Evolutionary conservation across 2,329 filamentous ascomycete genomes (phyloP).

Genomic region (Exserohilum turcica): DNA sequence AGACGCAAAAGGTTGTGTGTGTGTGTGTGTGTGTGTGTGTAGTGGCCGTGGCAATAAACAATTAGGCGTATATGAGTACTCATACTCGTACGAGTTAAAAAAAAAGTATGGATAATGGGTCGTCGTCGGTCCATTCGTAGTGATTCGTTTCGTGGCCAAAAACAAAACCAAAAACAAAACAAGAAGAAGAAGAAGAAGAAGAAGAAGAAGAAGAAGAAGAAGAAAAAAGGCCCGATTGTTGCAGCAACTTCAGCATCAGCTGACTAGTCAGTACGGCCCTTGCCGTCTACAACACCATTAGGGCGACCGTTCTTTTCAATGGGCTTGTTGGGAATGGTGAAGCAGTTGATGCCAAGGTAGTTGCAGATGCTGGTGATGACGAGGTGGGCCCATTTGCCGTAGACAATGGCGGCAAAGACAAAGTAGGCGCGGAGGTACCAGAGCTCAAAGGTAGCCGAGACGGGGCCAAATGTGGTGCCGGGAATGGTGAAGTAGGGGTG

Average conservation of each 20-base stretch:
- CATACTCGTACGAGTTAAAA: too few species aligned
- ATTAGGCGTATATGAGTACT: too few species aligned
- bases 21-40: too few species aligned
- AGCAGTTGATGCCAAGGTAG: conserved; percentile 90
- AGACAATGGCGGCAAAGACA: conserved; percentile 79
- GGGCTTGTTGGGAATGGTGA: conserved; percentile 69
- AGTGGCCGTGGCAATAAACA: too few species aligned
- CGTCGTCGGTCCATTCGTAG: too few species aligned
- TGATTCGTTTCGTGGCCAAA: too few species aligned
- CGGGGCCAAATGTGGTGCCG: conserved; percentile 58
- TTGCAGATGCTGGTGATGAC: conserved; percentile 91
- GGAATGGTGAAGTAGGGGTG: conserved; percentile 67
- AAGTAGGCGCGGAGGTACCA: conserved; percentile 86
- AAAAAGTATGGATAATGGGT: too few species aligned
- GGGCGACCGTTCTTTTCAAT: conserved; percentile 34
- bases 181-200: too few species aligned
- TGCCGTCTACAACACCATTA: conserved; percentile 41
- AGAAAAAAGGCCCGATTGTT: too few species aligned
- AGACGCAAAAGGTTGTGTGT: too few species aligned
- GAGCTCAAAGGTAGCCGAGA: conserved; percentile 71
- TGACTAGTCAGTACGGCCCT: conserved; percentile 41
- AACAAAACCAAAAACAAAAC: too few species aligned
- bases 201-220: background rate
- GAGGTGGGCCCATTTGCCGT: conserved; percentile 89
- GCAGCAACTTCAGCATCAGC: too few species aligned